These are phyloP conservation scores for Claviceps africana DNA, from an alignment of 2,329 filamentous ascomycete genomes.

Conservation along the genomic window DNA sequence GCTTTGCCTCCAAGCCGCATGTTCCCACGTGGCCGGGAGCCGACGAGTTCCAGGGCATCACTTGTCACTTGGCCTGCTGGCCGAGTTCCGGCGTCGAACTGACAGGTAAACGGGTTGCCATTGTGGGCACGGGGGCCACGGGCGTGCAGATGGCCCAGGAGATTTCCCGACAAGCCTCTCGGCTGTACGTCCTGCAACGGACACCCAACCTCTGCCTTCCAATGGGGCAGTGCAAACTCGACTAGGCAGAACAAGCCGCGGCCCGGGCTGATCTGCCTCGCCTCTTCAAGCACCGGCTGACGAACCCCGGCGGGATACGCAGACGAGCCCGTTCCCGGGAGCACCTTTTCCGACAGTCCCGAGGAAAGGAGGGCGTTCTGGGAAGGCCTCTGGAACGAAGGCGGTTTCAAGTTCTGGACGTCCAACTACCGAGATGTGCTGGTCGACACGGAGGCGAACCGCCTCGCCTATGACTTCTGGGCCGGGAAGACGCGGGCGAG, in stretches of 20 bases:
- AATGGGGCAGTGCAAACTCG: constrained; percentile 32
- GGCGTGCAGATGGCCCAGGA: constrained; percentile 52
- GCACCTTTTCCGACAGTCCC: constrained; percentile 41
- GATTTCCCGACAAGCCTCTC: constrained; percentile 35
- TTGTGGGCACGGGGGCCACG: constrained; percentile 51
- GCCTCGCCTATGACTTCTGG: constrained; percentile 42
- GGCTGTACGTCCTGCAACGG: constrained; percentile 48
- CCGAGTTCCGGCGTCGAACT: constrained; percentile 42
- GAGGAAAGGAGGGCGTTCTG: constrained; percentile 32
- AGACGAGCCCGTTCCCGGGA: constrained; percentile 8
- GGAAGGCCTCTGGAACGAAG: constrained; percentile 33
- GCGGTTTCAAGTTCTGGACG: constrained; percentile 43
- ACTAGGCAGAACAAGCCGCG: neutral
- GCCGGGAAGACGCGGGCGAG: constrained; percentile 33
- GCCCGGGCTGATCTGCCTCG: constrained; percentile 25
- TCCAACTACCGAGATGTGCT: constrained; percentile 39
- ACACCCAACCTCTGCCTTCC: constrained; percentile 53
- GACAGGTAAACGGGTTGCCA: constrained; percentile 42
- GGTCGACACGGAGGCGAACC: constrained; percentile 30
- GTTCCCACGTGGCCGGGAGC: constrained; percentile 47
- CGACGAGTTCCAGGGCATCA: constrained; percentile 42
- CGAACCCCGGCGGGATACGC: constrained; percentile 20
- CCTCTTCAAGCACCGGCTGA: constrained; percentile 38
- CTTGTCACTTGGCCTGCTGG: constrained; percentile 49
- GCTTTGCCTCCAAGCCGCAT: constrained; percentile 47